phyloP scores from a whole-genome alignment of 305 asterid species.

The Fraxinus ornus region DNA sequence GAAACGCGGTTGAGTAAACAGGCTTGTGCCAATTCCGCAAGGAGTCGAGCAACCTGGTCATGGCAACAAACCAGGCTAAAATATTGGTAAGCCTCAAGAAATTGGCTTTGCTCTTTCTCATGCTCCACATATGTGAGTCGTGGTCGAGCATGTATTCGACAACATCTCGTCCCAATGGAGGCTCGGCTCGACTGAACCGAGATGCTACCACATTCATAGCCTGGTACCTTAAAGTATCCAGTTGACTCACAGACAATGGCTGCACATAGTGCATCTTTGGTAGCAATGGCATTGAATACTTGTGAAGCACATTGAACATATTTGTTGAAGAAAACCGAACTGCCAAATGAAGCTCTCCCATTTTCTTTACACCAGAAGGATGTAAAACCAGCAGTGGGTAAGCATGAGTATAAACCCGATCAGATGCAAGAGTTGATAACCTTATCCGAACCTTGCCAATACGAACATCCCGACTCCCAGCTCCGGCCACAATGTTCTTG shows the following conservation, averaged over 20 bases:
- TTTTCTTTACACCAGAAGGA: conserved; percentile 81
- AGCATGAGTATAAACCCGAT: conserved; percentile 69
- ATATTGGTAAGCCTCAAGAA: conserved; percentile 73
- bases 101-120: conserved; percentile 92
- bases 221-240: conserved; percentile 69
- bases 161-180: conserved; percentile 77
- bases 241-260: conserved; percentile 70
- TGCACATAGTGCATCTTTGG: conserved; percentile 93
- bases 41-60: conserved; percentile 47
- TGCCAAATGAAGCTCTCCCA: conserved; percentile 91
- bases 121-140: conserved; percentile 91
- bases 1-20: conserved; percentile 47
- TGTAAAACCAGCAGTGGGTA: conserved; percentile 79
- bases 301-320: conserved; percentile 64
- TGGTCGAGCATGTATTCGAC: conserved; percentile 93
- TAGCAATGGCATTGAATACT: conserved; percentile 63
- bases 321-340: conserved; percentile 73
- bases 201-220: conserved; percentile 79
- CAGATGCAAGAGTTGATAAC: conserved; percentile 74
- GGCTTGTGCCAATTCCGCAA: conserved; percentile 68
- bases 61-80: conserved; percentile 55
- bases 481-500: conserved; percentile 32
- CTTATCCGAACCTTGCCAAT: conserved; percentile 83
- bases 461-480: conserved; percentile 49
- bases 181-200: conserved; percentile 77